phyloP scores from a whole-genome alignment of 768 basidiomycete genomes.

The Termitomyces eurrhizus region DNA sequence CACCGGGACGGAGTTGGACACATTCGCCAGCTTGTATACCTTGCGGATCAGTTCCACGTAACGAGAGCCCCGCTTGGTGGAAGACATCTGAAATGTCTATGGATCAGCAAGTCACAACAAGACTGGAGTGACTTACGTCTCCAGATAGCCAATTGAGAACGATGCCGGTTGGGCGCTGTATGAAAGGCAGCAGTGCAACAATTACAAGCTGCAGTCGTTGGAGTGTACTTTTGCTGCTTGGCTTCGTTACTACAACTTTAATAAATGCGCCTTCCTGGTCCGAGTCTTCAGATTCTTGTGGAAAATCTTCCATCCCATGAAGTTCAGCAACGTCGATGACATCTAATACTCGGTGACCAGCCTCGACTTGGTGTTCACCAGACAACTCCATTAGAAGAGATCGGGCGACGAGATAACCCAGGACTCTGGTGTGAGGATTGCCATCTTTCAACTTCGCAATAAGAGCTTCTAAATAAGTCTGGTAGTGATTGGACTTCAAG shows the following conservation, averaged over 20 bases:
- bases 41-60: slow-evolving; percentile 61
- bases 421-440: slow-evolving; percentile 47
- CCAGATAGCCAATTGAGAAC: slow-evolving; percentile 51
- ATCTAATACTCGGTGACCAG: slow-evolving; percentile 45
- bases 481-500: slow-evolving; percentile 42
- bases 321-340: slow-evolving; percentile 44
- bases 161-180: slow-evolving; percentile 39
- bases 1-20: slow-evolving; percentile 40
- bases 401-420: slow-evolving; percentile 63
- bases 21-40: slow-evolving; percentile 67
- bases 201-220: slow-evolving; percentile 57
- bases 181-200: slow-evolving; percentile 44
- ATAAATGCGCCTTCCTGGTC: slow-evolving; percentile 36
- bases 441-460: slow-evolving; percentile 46
- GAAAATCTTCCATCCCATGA: slow-evolving; percentile 40
- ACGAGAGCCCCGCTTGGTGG: slow-evolving; percentile 24
- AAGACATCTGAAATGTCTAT: slow-evolving; percentile 1
- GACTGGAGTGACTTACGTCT: slow-evolving; percentile 26
- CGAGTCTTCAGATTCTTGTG: slow-evolving; percentile 23
- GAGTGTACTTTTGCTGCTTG: slow-evolving; percentile 52
- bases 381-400: slow-evolving; percentile 52
- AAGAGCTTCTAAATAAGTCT: slow-evolving; percentile 43
- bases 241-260: slow-evolving; percentile 52
- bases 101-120: background rate
- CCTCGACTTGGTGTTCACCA: slow-evolving; percentile 54